Evolutionary conservation across 208 protist species (phyloP).

Genomic region (Hexamita inflata): DNA sequence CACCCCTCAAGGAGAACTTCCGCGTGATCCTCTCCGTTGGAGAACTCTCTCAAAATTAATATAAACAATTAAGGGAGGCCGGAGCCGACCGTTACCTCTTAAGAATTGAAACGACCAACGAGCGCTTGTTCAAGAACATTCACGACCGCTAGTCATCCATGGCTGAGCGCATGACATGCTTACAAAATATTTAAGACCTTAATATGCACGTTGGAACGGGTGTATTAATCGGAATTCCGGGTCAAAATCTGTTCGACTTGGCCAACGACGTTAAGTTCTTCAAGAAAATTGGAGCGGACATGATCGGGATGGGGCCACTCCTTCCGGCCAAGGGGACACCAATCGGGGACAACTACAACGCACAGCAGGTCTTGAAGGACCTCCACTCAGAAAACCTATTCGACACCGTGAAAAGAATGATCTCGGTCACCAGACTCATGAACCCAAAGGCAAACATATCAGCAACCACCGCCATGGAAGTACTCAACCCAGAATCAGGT

Average conservation of each 20-base stretch:
- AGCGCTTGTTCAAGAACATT: neutral
- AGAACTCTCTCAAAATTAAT: neutral
- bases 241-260: neutral
- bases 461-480: neutral
- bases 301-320: neutral
- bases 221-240: neutral
- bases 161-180: neutral
- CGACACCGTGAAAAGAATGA: neutral
- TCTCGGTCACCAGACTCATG: neutral
- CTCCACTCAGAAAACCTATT: neutral
- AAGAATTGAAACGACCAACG: neutral
- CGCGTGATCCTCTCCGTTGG: neutral
- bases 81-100: neutral
- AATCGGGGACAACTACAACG: neutral
- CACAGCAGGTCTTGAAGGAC: neutral
- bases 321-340: neutral
- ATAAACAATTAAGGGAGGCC: neutral
- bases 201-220: neutral
- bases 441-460: neutral
- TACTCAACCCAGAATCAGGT: neutral
- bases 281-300: neutral
- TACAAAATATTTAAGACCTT: neutral
- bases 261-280: neutral
- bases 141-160: neutral
- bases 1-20: neutral